A percentile compares a stretch with the other conserved stretches of the same genome.
Evolutionary conservation across 2,329 filamentous ascomycete genomes (phyloP).

Genomic region (Trichoderma atroviride): DNA sequence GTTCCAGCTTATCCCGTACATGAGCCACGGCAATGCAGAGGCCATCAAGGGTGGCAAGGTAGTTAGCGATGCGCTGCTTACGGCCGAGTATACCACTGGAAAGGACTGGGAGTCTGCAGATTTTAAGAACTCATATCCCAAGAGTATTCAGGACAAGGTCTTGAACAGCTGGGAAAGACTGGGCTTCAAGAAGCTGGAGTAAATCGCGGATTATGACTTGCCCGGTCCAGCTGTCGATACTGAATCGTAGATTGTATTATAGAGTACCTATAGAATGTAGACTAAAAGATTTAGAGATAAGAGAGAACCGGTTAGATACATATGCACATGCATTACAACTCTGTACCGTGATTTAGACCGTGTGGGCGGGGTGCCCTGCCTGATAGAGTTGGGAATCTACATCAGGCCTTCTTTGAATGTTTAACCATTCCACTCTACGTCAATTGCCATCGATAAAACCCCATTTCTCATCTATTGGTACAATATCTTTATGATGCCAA

Average conservation of each 20-base stretch:
- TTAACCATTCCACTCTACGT: too few relatives aligned
- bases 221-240: neutral
- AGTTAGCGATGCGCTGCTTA: conserved; percentile 48
- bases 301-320: too few relatives aligned
- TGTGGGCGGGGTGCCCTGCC: too few relatives aligned
- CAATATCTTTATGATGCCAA: too few relatives aligned
- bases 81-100: conserved; percentile 45
- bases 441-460: too few relatives aligned
- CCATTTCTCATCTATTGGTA: too few relatives aligned
- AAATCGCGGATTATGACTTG: neutral
- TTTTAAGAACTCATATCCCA: conserved; percentile 43
- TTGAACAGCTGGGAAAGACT: conserved; percentile 28
- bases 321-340: too few relatives aligned
- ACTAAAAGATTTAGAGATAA: neutral
- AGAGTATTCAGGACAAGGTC: conserved; percentile 45
- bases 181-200: neutral
- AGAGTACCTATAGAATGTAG: neutral
- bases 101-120: conserved; percentile 38
- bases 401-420: too few relatives aligned
- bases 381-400: too few relatives aligned
- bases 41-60: conserved; percentile 47
- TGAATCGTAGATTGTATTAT: neutral
- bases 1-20: conserved; percentile 51
- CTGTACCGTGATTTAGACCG: too few relatives aligned
- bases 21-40: conserved; percentile 45